phyloP scores from a whole-genome alignment of 495 filamentous ascomycete genomes.

The Aspergillus baeticus region DNA sequence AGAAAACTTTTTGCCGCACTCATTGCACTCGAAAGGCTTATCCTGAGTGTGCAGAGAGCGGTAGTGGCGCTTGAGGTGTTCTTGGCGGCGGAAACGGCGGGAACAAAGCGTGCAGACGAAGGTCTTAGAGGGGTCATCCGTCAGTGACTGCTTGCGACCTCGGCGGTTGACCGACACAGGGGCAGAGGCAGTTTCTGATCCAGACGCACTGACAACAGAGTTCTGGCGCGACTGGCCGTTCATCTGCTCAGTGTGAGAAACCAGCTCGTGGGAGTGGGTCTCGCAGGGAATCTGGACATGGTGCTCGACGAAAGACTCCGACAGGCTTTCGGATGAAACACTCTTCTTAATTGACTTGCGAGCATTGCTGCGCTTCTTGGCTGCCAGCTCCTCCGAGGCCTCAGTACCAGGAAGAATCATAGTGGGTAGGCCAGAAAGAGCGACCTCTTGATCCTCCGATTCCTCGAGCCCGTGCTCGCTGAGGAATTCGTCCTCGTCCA shows the following conservation, averaged over 20 bases:
- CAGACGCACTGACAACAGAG: conserved; percentile 22
- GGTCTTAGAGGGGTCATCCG: conserved; percentile 97
- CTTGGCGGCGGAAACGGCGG: conserved; percentile 95
- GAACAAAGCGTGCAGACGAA: conserved; percentile 96
- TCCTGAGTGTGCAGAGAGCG: conserved; percentile 97
- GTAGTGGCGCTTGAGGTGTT: conserved; percentile 98
- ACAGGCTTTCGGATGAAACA: conserved; percentile 26
- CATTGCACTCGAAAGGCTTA: conserved; percentile 95
- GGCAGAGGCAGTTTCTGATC: conserved; percentile 39
- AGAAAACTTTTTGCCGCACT: conserved; percentile 99
- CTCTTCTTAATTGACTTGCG: conserved; percentile 54
- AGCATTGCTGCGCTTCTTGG: conserved; percentile 57
- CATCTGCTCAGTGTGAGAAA: conserved; percentile 10
- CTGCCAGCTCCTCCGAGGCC: conserved; percentile 46
- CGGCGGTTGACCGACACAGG: conserved; percentile 80
- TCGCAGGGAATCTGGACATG: conserved; percentile 28
- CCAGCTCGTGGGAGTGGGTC: conserved; percentile 10
- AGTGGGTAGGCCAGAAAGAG: conserved; percentile 44
- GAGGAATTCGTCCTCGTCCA: conserved; percentile 73
- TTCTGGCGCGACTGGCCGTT: conserved; percentile 15
- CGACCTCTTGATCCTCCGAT: conserved; percentile 64
- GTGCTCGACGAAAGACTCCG: conserved; percentile 20
- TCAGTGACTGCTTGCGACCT: conserved; percentile 97
- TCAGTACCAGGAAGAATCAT: conserved; percentile 26
- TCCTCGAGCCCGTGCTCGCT: conserved; percentile 77